Percentiles rank a stretch among this genome's conserved stretches.
Evolutionary conservation across 1,284 basidiomycete species (phyloP).

Genomic region (Marasmius sp.): DNA sequence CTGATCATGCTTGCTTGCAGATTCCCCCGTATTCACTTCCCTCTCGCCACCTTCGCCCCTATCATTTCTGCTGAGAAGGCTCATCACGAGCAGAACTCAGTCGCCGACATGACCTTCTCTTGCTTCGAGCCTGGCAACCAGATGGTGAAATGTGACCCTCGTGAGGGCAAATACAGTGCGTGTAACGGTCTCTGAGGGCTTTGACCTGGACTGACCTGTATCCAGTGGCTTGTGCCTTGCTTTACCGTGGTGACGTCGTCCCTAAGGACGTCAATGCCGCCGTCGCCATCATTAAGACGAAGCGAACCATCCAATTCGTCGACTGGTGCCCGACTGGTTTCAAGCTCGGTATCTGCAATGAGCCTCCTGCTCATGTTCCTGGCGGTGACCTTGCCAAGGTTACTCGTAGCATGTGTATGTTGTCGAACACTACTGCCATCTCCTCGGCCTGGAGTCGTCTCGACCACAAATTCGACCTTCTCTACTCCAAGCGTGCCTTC

Average conservation of each 20-base stretch:
- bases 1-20: slow-evolving; percentile 33
- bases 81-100: slow-evolving; percentile 91
- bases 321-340: slow-evolving; percentile 92
- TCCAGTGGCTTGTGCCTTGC: slow-evolving; percentile 81
- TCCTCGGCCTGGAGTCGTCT: slow-evolving; percentile 87
- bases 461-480: slow-evolving; percentile 94
- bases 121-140: slow-evolving; percentile 94
- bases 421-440: slow-evolving; percentile 87
- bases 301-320: slow-evolving; percentile 84
- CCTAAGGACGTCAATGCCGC: slow-evolving; percentile 97
- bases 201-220: slow-evolving; percentile 21
- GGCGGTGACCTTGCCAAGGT: slow-evolving; percentile 89
- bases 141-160: slow-evolving; percentile 90
- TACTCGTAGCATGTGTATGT: slow-evolving; percentile 86
- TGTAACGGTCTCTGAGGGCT: slow-evolving; percentile 43
- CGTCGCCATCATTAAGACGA: slow-evolving; percentile 94
- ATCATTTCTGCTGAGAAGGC: slow-evolving; percentile 82
- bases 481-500: slow-evolving; percentile 91
- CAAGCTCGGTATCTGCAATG: slow-evolving; percentile 92
- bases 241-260: slow-evolving; percentile 96
- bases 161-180: slow-evolving; percentile 87
- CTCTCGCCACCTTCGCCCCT: slow-evolving; percentile 87
- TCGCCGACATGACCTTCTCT: slow-evolving; percentile 91
- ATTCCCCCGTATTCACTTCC: slow-evolving; percentile 88
- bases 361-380: slow-evolving; percentile 81